These are phyloP conservation scores for Nannizzia gypsea DNA, from an alignment of 2,329 filamentous ascomycete species.

Conservation along the genomic window DNA sequence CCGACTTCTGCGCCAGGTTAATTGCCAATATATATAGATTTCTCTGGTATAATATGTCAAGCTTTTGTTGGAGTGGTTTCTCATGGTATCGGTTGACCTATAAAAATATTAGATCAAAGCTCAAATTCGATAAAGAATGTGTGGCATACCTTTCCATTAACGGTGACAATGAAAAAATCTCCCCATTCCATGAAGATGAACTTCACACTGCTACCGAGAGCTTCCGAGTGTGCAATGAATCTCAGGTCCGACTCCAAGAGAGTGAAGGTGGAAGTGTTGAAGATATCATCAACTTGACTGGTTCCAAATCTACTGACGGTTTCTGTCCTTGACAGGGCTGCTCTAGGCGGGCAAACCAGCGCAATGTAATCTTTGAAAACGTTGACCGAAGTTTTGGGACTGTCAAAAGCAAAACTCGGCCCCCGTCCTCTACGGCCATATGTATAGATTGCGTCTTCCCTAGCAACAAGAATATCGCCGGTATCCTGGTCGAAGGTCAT, in stretches of 20 bases:
- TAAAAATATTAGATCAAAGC: constrained; percentile 18
- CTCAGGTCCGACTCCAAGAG: constrained; percentile 85
- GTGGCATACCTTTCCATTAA: constrained; percentile 72
- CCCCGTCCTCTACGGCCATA: constrained; percentile 78
- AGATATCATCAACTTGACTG: constrained; percentile 60
- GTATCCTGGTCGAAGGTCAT: constrained; percentile 75
- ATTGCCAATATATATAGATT: constrained; percentile 89
- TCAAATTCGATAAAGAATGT: background rate
- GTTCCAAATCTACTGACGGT: constrained; percentile 63
- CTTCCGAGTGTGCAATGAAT: constrained; percentile 80
- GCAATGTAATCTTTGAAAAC: constrained; percentile 78
- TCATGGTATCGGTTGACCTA: constrained; percentile 81
- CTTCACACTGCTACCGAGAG: constrained; percentile 67
- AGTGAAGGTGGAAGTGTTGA: constrained; percentile 78
- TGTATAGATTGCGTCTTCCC: constrained; percentile 91
- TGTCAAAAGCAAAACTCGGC: constrained; percentile 81
- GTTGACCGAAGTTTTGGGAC: constrained; percentile 69
- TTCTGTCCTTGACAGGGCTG: constrained; percentile 44
- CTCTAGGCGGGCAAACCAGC: constrained; percentile 66
- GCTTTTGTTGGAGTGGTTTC: constrained; percentile 75
- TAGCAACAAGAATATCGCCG: constrained; percentile 78
- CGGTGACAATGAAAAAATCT: constrained; percentile 76
- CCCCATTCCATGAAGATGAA: constrained; percentile 79
- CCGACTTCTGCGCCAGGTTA: constrained; percentile 79
- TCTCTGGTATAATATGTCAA: constrained; percentile 86